Conservation (phyloP, 805 yeast species). For the Candida suzukii region DNA sequence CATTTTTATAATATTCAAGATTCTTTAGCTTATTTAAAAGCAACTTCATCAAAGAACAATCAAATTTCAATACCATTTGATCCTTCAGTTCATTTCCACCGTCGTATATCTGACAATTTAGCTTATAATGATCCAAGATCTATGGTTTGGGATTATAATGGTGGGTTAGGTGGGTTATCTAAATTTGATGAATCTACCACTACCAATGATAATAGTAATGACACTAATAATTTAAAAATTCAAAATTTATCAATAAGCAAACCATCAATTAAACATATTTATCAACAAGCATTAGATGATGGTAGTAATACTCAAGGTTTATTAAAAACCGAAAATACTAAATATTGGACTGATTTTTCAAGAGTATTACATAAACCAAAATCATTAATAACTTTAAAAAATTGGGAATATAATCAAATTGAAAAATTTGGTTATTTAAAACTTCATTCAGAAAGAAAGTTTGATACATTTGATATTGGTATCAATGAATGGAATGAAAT, state of each 20-base stretch:
- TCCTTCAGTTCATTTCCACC: constrained; percentile 40
- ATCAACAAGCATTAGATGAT: constrained; percentile 57
- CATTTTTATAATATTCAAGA: constrained; percentile 83
- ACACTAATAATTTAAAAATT: background rate
- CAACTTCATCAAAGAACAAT: background rate
- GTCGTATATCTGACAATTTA: constrained; percentile 34
- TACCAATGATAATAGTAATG: constrained; percentile 27
- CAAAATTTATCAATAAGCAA: background rate
- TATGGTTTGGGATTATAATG: constrained; percentile 69
- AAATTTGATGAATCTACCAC: constrained; percentile 37
- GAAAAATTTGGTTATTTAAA: constrained; percentile 20
- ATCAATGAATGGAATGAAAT: constrained; percentile 44
- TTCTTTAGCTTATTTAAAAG: constrained; percentile 42
- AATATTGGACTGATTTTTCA: constrained; percentile 78
- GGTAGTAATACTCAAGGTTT: constrained; percentile 27
- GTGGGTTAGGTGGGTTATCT: constrained; percentile 69
- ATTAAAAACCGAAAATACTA: constrained; percentile 35
- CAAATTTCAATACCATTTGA: constrained; percentile 23
- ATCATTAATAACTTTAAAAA: constrained; percentile 42
- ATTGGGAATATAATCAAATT: constrained; percentile 51
- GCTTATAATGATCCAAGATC: constrained; percentile 77
- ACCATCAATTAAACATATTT: constrained; percentile 37
- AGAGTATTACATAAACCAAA: constrained; percentile 60
- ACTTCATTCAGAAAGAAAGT: constrained; percentile 27
- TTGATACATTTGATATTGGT: constrained; percentile 50